phyloP scores from a whole-genome alignment of 2,329 filamentous ascomycete genomes.

The Fusarium gaditjirri region DNA sequence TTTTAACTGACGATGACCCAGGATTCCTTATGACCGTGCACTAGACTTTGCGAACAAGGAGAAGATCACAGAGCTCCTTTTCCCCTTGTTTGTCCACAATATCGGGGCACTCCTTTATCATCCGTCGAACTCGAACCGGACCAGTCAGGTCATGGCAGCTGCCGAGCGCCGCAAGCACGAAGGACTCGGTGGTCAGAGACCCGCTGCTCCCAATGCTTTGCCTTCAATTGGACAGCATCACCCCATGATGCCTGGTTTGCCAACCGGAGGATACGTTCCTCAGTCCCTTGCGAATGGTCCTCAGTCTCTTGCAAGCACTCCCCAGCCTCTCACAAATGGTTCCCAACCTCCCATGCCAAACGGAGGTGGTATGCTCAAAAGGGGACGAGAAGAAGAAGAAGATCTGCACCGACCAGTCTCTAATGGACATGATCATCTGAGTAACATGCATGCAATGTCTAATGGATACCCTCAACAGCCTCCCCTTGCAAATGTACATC shows the following conservation, averaged over 20 bases:
- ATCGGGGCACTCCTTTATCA: slow-evolving; percentile 95
- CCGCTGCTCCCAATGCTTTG: slow-evolving; percentile 63
- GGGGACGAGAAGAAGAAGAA: slow-evolving; percentile 70
- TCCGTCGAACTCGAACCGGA: slow-evolving; percentile 85
- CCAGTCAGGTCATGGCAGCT: slow-evolving; percentile 87
- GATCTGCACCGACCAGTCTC: slow-evolving; percentile 66
- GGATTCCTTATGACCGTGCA: slow-evolving; percentile 98
- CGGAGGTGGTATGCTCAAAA: slow-evolving; percentile 63
- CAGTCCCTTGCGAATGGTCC: slow-evolving; percentile 17
- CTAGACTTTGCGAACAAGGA: slow-evolving; percentile 99
- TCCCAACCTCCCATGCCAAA: slow-evolving; percentile 63
- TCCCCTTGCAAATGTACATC: slow-evolving; percentile 46
- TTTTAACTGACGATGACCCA: slow-evolving; percentile 54
- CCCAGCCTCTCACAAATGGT: slow-evolving; percentile 23
- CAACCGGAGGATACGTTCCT: slow-evolving; percentile 15
- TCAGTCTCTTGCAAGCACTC: slow-evolving; percentile 31
- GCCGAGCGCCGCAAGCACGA: slow-evolving; percentile 81
- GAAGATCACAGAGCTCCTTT: slow-evolving; percentile 95
- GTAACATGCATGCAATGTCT: slow-evolving; percentile 67
- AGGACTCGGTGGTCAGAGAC: slow-evolving; percentile 66
- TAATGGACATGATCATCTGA: slow-evolving; percentile 77
- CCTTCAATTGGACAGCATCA: slow-evolving; percentile 75
- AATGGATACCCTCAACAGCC: slow-evolving; percentile 73
- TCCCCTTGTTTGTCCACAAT: slow-evolving; percentile 97
- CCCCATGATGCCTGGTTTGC: slow-evolving; percentile 27